These are phyloP conservation scores for Boletellus ananas DNA, from an alignment of 768 basidiomycete genomes.

Conservation along the genomic window DNA sequence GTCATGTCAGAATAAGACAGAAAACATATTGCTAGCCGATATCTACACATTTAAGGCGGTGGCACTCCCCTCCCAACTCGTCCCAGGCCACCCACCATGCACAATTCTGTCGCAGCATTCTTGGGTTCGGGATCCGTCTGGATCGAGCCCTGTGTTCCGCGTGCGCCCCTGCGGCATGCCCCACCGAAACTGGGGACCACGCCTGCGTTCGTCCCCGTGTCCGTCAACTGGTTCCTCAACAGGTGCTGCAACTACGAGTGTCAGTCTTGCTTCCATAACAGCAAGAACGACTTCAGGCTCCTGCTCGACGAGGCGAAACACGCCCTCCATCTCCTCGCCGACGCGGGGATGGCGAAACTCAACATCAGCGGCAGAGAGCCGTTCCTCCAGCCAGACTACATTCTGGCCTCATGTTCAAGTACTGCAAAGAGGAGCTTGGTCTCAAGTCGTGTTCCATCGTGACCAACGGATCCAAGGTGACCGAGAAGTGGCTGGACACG, in stretches of 20 bases:
- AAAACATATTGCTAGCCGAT: too few relatives aligned
- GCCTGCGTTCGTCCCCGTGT: conserved; percentile 11
- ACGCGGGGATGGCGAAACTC: conserved; percentile 33
- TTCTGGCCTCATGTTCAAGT: conserved; percentile 33
- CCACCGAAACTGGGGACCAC: background rate
- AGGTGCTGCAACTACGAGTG: conserved; percentile 30
- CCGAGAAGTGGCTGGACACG: conserved; percentile 33
- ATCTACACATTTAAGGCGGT: too few relatives aligned
- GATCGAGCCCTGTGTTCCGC: too few relatives aligned
- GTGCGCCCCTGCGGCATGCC: too few relatives aligned
- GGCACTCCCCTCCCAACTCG: too few relatives aligned
- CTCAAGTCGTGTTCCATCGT: conserved; percentile 30
- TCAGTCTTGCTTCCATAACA: conserved; percentile 35
- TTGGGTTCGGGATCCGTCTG: too few relatives aligned
- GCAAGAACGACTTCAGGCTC: conserved; percentile 24
- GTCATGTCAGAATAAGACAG: too few relatives aligned
- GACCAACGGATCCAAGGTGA: conserved; percentile 33
- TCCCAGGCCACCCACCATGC: too few relatives aligned
- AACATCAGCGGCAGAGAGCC: conserved; percentile 34
- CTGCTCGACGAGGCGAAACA: conserved; percentile 29
- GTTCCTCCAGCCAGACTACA: conserved; percentile 29
- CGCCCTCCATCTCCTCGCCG: conserved; percentile 27
- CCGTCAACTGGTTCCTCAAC: conserved; percentile 16
- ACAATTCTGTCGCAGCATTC: too few relatives aligned
- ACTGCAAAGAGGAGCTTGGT: conserved; percentile 30